Evolutionary conservation across 345 rosid genomes (phyloP), one percentile per base, ranked within the genome.

Genomic region (Hypericum perforatum): DNA sequence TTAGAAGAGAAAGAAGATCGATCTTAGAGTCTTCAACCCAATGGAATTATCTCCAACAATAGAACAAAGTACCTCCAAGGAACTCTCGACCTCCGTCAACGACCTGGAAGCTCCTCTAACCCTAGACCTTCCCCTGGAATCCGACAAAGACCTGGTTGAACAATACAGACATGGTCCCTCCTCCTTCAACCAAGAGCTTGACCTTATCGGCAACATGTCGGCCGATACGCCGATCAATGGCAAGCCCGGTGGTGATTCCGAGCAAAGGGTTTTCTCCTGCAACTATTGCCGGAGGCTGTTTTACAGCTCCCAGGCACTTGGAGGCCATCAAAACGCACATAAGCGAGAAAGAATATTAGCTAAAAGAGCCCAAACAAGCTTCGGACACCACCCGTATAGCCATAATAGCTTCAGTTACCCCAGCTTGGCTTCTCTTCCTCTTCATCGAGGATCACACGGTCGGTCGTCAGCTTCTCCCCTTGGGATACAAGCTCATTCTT

Each of bases 401-500:
- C 67, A 64, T 59, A 64, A 62, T 22, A 22, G 32, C 32, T 22
- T 37, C 16, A 71, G 57, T 48, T 63, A 56, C 38, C 49, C 79
- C 6, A 74, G 74, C 72, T 60, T 69, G 60, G 62, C 85, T 69
- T 70, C 84, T 1, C 70, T 69, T 43, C 78, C 89, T 10, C 70
- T 80, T 52, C 75, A 77, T 32, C 78, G 81, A 16, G 65, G 32
- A 22, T 22, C 70, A 38, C 73, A 69, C 43, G 62, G 60, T 16
- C 70, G 82, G 67, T 74, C 86, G 32, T 4, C 32, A 4, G 32
- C 32, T 22, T 22, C 32, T 22, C 32, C 32, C 8, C 77, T 84
- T 16, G 89, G 86, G 48, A 70, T 84, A 59, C 84, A 79, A 63
- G 78, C 62, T 0, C 94, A 84, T 57, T 79, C 94, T 6, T 76